Evolutionary conservation across 1,284 basidiomycete species (phyloP).

Genomic region (Cryptococcus wingfieldii): DNA sequence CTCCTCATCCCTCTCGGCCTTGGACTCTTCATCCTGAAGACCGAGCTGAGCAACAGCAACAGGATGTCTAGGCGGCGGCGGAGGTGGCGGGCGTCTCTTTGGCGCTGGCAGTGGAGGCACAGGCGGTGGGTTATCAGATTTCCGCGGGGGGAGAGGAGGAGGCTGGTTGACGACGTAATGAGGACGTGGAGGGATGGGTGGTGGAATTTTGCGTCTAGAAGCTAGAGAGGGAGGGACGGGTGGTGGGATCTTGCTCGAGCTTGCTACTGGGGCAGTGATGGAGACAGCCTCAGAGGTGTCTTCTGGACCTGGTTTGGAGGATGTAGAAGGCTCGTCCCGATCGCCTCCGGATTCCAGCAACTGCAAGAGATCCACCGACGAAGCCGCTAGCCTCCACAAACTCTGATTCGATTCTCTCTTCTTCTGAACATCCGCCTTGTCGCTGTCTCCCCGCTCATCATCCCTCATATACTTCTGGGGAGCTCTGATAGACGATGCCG

Average conservation of each 20-base stretch:
- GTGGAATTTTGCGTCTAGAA: not conserved
- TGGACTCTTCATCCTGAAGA: not conserved
- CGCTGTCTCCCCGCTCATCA: not conserved
- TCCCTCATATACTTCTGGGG: not conserved
- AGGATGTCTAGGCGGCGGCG: slow-evolving; percentile 9
- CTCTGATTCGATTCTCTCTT: slow-evolving; percentile 1
- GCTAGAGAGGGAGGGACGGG: slow-evolving; percentile 17
- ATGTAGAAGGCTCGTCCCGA: not conserved
- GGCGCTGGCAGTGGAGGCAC: not conserved
- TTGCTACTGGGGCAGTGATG: not conserved
- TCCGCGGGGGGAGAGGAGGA: not conserved
- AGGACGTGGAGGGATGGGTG: slow-evolving; percentile 4
- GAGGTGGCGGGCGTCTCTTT: slow-evolving; percentile 5
- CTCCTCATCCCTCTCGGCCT: not conserved
- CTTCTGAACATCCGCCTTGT: not conserved
- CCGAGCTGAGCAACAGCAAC: not conserved
- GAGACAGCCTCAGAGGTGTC: not conserved
- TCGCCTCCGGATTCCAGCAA: slow-evolving; percentile 22
- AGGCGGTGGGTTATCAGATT: not conserved
- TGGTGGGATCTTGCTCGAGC: slow-evolving; percentile 15
- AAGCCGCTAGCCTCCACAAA: slow-evolving; percentile 16
- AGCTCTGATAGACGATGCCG: no score
- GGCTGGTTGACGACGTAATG: not conserved
- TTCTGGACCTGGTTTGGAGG: slow-evolving; percentile 16
- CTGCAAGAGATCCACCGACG: slow-evolving; percentile 28